Base-by-base conservation (phyloP, 495 filamentous ascomycete species). In the Xylaria palmicola region DNA sequence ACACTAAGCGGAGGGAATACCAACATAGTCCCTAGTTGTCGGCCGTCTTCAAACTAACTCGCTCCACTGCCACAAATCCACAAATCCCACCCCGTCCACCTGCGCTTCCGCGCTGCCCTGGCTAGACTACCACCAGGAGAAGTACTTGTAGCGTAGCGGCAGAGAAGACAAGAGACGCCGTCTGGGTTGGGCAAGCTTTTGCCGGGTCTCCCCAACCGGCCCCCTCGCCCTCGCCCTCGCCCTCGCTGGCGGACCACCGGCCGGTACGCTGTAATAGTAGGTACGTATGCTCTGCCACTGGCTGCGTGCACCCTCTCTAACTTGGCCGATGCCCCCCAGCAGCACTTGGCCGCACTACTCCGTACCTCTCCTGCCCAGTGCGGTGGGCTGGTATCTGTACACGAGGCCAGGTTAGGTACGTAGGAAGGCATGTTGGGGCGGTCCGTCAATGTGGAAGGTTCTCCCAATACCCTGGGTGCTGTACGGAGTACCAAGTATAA, bases 51-150 rank as follows among this genome's bases (percentile, higher is more conserved):
- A 64, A 71, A 53, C 66, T 61, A 71, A 53, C 66, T 61, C 59
- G 55, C 65, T 51, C 56, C 56, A 59, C 56, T 51, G 62, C 51
- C 44, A 51, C 62, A 62, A 64, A 64, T 59, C 60, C 48, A 51
- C 60, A 59, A 60, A 56, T 53, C 62, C 68, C 65, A 65, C 62
- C 62, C 64, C 51, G 9, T 50, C 62, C 65, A 59, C 60, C 64
- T 64, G 56, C 61, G 40, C 63, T 47, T 36, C 64, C 68, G 60
- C 43, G 61, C 55, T 43, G 59, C 65, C 68, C 68, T 51, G 61
- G 66, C 66, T 70, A 63, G 41, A 34, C 43, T 51, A 68, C 68
- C 62, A 60, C 66, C 50, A 68, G 68, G 45, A 70, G 62, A 55
- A 59, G 49, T 44, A 48, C 30, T 44, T 32, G 26, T 34, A 39